Percentiles rank a stretch among this genome's conserved stretches.
These are phyloP conservation scores for Naganishia antarctica DNA, from an alignment of 768 basidiomycete genomes.

Conservation along the genomic window DNA sequence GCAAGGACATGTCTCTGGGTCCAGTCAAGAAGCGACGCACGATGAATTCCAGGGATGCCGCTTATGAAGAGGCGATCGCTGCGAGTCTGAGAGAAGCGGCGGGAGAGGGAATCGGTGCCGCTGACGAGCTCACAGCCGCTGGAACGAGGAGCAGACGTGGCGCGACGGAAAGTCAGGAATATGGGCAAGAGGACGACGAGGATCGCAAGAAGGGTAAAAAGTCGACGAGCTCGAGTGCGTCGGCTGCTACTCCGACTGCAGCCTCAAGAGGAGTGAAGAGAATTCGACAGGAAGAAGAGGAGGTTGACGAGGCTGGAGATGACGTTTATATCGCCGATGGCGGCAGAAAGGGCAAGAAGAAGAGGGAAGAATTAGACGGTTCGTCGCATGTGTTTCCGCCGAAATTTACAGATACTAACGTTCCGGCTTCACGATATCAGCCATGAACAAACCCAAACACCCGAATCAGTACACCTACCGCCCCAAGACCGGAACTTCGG, in stretches of 20 bases:
- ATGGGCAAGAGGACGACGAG: constrained; percentile 36
- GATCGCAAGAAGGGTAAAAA: constrained; percentile 45
- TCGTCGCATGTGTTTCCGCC: not conserved
- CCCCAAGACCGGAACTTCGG: constrained; percentile 36
- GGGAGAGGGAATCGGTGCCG: constrained; percentile 28
- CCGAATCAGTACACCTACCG: constrained; percentile 56
- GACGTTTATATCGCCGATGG: constrained; percentile 55
- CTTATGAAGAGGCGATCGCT: constrained; percentile 70
- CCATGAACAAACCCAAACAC: constrained; percentile 51
- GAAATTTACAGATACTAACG: not conserved
- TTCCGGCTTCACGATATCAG: too few relatives aligned
- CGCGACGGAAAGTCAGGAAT: not conserved
- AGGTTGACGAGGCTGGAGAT: constrained; percentile 39
- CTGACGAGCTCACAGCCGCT: constrained; percentile 30
- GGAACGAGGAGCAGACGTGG: constrained; percentile 33
- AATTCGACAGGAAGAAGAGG: constrained; percentile 51
- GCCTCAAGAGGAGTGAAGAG: constrained; percentile 27
- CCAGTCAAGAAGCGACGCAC: constrained; percentile 80
- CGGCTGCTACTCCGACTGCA: constrained; percentile 59
- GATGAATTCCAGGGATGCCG: constrained; percentile 93
- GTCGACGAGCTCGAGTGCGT: constrained; percentile 46
- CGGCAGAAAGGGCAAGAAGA: constrained; percentile 38
- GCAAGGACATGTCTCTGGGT: not conserved
- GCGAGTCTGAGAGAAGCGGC: constrained; percentile 35
- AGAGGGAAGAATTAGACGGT: constrained; percentile 54